These are phyloP conservation scores for Pichia scutulata DNA, from an alignment of 805 yeast species.

Conservation along the genomic window DNA sequence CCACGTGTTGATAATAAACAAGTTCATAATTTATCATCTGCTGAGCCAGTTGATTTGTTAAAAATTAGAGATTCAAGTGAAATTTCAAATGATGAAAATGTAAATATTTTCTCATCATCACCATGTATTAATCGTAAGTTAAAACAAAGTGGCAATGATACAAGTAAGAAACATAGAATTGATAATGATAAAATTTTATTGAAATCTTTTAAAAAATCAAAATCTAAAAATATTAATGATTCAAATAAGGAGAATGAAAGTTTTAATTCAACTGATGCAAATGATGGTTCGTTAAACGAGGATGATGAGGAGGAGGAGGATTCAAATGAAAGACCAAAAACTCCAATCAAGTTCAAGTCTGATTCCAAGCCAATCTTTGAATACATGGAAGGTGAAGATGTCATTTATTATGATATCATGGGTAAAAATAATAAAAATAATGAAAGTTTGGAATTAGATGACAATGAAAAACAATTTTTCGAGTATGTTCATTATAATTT, in stretches of 20 bases:
- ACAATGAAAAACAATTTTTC: conserved; percentile 14
- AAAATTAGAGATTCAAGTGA: conserved; percentile 5
- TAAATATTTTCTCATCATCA: conserved; percentile 5
- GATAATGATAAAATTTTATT: not conserved
- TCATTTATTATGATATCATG: conserved; percentile 9
- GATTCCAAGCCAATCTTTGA: conserved; percentile 13
- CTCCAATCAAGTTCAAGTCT: conserved; percentile 13
- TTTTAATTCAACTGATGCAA: conserved; percentile 6
- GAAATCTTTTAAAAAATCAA: not conserved
- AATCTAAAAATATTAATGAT: not conserved
- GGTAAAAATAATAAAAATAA: conserved; percentile 4
- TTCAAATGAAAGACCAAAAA: not conserved
- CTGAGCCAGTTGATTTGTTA: not conserved
- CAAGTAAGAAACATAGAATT: not conserved
- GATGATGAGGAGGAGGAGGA: not conserved
- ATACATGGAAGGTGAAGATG: conserved; percentile 11
- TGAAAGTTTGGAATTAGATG: conserved; percentile 6
- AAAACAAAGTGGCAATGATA: not conserved
- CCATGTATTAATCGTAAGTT: conserved; percentile 10
- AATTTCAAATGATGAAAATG: not conserved
- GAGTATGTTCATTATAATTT: conserved; percentile 13
- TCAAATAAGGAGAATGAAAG: not conserved
- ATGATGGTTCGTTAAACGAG: conserved; percentile 5
- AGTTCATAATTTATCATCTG: not conserved
- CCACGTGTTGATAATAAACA: not conserved